Evolutionary conservation across 2,329 filamentous ascomycete species (phyloP), one percentile per base, ranked within the genome.

Genomic region (Penicillium paneum): DNA sequence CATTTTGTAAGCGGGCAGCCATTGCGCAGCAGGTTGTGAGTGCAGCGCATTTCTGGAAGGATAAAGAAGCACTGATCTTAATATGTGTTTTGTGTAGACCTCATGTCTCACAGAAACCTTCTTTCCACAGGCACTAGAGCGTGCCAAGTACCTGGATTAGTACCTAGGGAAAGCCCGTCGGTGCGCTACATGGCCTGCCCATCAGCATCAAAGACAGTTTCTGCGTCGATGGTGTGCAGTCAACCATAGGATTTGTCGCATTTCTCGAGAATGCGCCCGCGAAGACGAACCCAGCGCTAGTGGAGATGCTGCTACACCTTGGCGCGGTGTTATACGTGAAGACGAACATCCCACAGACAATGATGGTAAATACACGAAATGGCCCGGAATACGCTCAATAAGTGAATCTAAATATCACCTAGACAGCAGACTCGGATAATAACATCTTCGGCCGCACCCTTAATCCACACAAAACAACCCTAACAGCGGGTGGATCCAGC

Each of bases 1-100:
- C 65, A 2, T 81, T 80, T 48, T 74, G 69, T 54, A 74, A 74
- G 48, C 60, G 71, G 35, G 71, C 73, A 12, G 71, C 71, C 5
- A 67, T 74, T 45, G 73, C 73, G 13, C 73, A 75, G 54, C 71
- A 74, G 51, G 43, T 67, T 57, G 66, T 66, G 32, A 21, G 58
- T 53, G 61, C 2, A 21, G 8, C 1, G 5, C n/a, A 11, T 39
- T 29, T 26, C 8, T 6, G 11, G 13, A 1, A 29, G 8, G 10
- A 21, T 15, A 28, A 31, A 28, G 1, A 7, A 32, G 10, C 12
- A 8, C 13, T 17, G 2, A 2, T 55, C 42, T n/a, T 38, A 3
- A 40, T 13, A 15, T 3, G 11, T 42, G 1, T 36, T 8, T 11
- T 45, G 11, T 35, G n/a, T 35, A 67, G 67, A 63, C 56, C 19